A percentile compares a stretch with the other conserved stretches of the same genome.
Evolutionary conservation across 176 grass and related monocot genomes (phyloP).

Genomic region (Cenchrus purpureus): DNA sequence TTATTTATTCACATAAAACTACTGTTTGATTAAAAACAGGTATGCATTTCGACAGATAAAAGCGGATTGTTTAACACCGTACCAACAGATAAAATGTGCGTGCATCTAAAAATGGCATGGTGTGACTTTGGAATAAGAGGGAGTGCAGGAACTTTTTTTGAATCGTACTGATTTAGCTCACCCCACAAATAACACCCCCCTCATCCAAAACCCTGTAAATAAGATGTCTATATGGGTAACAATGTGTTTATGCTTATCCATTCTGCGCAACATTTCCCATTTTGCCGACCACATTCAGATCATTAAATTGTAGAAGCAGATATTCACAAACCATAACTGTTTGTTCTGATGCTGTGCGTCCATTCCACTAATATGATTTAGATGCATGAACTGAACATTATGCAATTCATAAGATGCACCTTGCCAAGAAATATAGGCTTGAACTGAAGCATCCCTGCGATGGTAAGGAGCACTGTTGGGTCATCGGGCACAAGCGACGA

Average conservation of each 20-base stretch:
- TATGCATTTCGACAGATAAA: background rate
- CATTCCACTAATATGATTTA: background rate
- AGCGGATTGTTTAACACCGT: background rate
- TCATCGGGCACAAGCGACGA: conserved; percentile 93
- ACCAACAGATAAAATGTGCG: background rate
- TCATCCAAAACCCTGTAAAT: background rate
- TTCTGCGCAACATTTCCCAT: background rate
- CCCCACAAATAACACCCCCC: background rate
- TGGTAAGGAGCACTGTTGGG: conserved; percentile 88
- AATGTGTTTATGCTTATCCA: background rate
- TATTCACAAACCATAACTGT: background rate
- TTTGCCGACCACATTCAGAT: background rate
- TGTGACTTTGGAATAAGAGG: background rate
- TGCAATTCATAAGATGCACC: conserved; percentile 39
- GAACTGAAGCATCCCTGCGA: conserved; percentile 99
- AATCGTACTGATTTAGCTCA: background rate
- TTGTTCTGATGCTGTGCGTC: background rate
- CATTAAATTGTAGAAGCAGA: background rate
- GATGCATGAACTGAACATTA: background rate
- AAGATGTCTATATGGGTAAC: background rate
- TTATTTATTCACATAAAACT: background rate
- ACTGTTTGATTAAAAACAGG: background rate
- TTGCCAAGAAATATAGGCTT: conserved; percentile 98
- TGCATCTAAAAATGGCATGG: background rate
- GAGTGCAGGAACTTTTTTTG: background rate